Conservation (phyloP, 1,284 basidiomycete species). For the Trichosporon sp. region DNA sequence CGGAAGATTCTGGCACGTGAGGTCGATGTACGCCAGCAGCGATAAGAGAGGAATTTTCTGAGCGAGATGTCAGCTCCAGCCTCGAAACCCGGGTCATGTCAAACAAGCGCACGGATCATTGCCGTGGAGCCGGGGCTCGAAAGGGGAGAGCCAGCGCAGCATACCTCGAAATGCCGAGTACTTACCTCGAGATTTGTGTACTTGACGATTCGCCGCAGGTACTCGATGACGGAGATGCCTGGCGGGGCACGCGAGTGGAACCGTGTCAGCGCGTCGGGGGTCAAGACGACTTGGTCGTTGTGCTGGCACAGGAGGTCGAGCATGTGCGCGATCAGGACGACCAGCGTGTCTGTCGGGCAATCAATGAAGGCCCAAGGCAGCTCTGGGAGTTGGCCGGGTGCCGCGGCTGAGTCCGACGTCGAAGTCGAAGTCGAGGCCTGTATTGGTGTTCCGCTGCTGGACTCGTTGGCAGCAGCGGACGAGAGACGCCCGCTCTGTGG, state of each 20-base stretch:
- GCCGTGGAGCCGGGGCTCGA: not conserved
- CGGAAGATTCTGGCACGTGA: constrained; percentile 77
- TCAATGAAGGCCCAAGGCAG: constrained; percentile 53
- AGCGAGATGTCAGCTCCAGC: not conserved
- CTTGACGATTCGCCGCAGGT: constrained; percentile 80
- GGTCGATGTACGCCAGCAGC: constrained; percentile 88
- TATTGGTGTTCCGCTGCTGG: not conserved
- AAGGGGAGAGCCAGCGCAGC: too few relatives aligned
- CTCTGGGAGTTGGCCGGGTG: constrained; percentile 15
- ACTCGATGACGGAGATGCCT: constrained; percentile 76
- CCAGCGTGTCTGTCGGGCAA: constrained; percentile 70
- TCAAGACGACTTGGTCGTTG: constrained; percentile 73
- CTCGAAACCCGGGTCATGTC: not conserved
- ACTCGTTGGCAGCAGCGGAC: not conserved
- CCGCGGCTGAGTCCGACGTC: too few relatives aligned
- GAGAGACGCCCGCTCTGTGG: not conserved
- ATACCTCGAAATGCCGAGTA: constrained; percentile 14
- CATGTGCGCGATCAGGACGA: constrained; percentile 88
- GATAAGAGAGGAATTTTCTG: constrained; percentile 84
- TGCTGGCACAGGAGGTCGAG: constrained; percentile 81
- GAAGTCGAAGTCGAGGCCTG: not conserved
- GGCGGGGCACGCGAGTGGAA: constrained; percentile 89
- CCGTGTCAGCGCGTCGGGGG: constrained; percentile 60
- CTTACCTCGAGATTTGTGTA: constrained; percentile 87
- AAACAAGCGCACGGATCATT: not conserved